phyloP scores from a whole-genome alignment of 1,284 basidiomycete species.

The Peniophora sp. region DNA sequence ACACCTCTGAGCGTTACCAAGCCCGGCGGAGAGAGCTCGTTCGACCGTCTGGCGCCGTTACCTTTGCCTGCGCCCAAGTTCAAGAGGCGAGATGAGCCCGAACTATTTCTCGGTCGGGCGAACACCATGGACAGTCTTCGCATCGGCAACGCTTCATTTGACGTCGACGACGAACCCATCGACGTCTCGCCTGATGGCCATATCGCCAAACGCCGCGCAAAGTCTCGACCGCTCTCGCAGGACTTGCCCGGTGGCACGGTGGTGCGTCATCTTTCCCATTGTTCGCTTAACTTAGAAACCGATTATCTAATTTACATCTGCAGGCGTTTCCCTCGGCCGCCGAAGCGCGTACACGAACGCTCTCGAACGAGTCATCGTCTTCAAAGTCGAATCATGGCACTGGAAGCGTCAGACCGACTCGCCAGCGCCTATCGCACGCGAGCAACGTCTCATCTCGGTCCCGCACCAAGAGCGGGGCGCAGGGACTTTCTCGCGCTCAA shows the following conservation, averaged over 20 bases:
- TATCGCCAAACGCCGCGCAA: conserved; percentile 60
- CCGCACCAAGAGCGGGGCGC: conserved; percentile 8
- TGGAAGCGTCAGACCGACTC: conserved; percentile 8
- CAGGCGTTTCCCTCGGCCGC: not conserved
- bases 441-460: conserved; percentile 8
- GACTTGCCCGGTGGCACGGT: conserved; percentile 40
- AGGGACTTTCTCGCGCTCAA: conserved; percentile 19
- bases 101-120: conserved; percentile 54
- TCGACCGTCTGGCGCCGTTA: conserved; percentile 12
- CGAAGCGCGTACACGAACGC: not conserved
- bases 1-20: conserved; percentile 26
- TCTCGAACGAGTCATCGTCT: conserved; percentile 7
- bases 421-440: conserved; percentile 10
- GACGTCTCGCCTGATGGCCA: conserved; percentile 68
- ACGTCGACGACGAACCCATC: conserved; percentile 48
- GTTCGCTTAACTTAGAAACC: conserved; percentile 8
- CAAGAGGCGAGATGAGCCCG: conserved; percentile 48
- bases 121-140: conserved; percentile 59
- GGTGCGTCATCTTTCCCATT: conserved; percentile 19
- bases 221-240: conserved; percentile 57
- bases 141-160: conserved; percentile 39
- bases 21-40: conserved; percentile 11
- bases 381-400: conserved; percentile 3
- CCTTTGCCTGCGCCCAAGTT: conserved; percentile 54
- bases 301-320: not conserved